A percentile compares a stretch with the other conserved stretches of the same genome.
Evolutionary conservation across 768 basidiomycete species (phyloP).

Genomic region (Xerocomus spinulosus): DNA sequence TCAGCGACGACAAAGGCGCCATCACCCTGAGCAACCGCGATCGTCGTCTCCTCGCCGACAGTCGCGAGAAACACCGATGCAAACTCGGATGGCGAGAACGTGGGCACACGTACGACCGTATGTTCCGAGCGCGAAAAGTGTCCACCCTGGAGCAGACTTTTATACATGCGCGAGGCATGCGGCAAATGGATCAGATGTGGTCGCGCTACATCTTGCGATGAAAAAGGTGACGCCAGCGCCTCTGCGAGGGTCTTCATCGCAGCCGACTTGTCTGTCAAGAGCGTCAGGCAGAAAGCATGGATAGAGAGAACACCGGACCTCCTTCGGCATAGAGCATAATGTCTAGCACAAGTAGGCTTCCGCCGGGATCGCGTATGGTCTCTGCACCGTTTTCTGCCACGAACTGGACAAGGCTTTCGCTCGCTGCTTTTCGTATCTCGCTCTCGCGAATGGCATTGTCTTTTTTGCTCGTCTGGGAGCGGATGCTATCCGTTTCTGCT

Average conservation of each 20-base stretch:
- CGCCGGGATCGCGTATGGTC: constrained; percentile 70
- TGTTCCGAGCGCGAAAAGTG: constrained; percentile 69
- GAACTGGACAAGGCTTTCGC: constrained; percentile 68
- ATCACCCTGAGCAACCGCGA: constrained; percentile 54
- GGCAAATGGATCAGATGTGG: constrained; percentile 77
- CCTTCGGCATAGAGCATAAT: constrained; percentile 83
- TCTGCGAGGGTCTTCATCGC: constrained; percentile 59
- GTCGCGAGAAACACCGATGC: constrained; percentile 52
- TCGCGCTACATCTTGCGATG: constrained; percentile 42
- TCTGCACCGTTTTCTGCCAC: constrained; percentile 57
- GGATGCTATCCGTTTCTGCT: constrained; percentile 66
- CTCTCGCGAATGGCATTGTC: constrained; percentile 52
- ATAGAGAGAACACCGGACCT: constrained; percentile 46
- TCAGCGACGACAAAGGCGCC: constrained; percentile 77
- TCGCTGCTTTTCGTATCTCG: constrained; percentile 72
- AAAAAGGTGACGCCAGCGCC: constrained; percentile 53
- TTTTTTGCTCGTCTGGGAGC: constrained; percentile 83
- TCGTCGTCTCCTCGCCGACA: constrained; percentile 48
- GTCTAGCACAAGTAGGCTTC: constrained; percentile 73
- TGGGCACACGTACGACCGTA: constrained; percentile 45
- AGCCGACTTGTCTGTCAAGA: constrained; percentile 59
- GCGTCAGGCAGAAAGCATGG: not conserved
- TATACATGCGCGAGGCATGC: constrained; percentile 81
- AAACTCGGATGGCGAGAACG: constrained; percentile 58
- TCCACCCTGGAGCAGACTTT: constrained; percentile 85